These are phyloP conservation scores for Juglanconis juglandina DNA, from an alignment of 2,329 filamentous ascomycete species.

Conservation along the genomic window DNA sequence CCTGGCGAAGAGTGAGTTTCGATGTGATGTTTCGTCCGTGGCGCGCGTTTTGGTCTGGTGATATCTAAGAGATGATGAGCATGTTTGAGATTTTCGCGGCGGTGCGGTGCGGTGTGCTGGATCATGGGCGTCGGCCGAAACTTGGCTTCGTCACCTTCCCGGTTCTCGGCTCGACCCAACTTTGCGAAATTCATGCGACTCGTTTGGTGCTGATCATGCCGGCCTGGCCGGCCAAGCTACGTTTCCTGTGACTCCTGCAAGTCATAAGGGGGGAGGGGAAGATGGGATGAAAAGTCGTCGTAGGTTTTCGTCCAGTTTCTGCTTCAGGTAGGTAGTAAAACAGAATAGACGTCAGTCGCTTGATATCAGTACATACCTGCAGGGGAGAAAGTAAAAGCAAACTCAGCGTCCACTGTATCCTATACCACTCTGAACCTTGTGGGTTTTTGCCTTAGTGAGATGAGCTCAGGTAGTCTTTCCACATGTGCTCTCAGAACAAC, in stretches of 20 bases:
- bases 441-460: no score
- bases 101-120: not conserved
- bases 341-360: no score
- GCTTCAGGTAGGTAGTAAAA: no score
- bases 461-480: no score
- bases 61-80: constrained; percentile 5
- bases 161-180: not conserved
- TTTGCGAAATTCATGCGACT: not conserved
- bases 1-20: not conserved
- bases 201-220: constrained; percentile 1
- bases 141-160: not conserved
- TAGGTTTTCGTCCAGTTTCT: no score
- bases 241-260: not conserved
- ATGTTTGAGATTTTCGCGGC: constrained; percentile 15
- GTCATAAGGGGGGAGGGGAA: not conserved
- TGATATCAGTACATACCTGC: no score
- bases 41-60: constrained; percentile 13
- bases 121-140: not conserved
- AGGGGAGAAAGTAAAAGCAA: no score
- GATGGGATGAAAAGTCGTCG: not conserved
- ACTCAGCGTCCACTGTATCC: no score
- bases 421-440: no score
- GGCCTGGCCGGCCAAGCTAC: not conserved
- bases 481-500: no score
- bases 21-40: constrained; percentile 16